A percentile compares a stretch with the other conserved stretches of the same genome.
Evolutionary conservation across 2,329 filamentous ascomycete genomes (phyloP).

Genomic region (Stagonosporopsis rhizophila): DNA sequence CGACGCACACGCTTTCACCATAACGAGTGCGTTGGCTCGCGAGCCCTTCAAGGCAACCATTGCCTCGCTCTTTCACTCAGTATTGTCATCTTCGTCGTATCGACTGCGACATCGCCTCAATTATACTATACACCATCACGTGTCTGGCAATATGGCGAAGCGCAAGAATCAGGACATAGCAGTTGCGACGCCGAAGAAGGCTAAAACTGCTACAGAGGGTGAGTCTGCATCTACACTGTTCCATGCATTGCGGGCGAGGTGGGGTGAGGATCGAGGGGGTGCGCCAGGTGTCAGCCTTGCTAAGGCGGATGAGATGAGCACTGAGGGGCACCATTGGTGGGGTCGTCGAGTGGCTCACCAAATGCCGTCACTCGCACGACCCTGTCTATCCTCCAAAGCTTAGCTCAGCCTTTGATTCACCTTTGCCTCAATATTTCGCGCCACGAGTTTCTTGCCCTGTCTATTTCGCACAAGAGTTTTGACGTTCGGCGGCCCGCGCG

Average conservation of each 20-base stretch:
- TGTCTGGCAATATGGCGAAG: constrained; percentile 3
- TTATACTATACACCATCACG: not conserved
- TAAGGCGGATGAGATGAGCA: not conserved
- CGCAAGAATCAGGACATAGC: constrained; percentile 4
- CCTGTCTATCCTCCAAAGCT: constrained; percentile 6
- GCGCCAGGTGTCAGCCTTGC: constrained; percentile 10
- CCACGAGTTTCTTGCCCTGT: not conserved
- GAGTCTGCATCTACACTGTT: not conserved
- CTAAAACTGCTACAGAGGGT: constrained; percentile 3
- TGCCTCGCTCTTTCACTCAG: not conserved
- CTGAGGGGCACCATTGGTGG: constrained; percentile 21
- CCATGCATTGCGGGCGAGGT: not conserved
- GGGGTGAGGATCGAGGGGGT: not conserved
- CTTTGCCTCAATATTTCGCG: not conserved
- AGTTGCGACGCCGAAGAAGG: not conserved
- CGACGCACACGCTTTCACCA: constrained; percentile 2
- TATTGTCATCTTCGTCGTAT: not conserved
- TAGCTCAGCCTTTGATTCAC: constrained; percentile 10
- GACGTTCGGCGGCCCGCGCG: not conserved
- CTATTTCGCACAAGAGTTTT: not conserved
- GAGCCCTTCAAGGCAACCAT: not conserved
- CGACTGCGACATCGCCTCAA: not conserved
- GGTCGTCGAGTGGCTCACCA: constrained; percentile 27
- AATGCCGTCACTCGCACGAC: constrained; percentile 30
- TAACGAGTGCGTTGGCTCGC: not conserved